Evolutionary conservation across 2,329 filamentous ascomycete species (phyloP), one percentile per base, ranked within the genome.

Genomic region (Sporothrix variecibatus): DNA sequence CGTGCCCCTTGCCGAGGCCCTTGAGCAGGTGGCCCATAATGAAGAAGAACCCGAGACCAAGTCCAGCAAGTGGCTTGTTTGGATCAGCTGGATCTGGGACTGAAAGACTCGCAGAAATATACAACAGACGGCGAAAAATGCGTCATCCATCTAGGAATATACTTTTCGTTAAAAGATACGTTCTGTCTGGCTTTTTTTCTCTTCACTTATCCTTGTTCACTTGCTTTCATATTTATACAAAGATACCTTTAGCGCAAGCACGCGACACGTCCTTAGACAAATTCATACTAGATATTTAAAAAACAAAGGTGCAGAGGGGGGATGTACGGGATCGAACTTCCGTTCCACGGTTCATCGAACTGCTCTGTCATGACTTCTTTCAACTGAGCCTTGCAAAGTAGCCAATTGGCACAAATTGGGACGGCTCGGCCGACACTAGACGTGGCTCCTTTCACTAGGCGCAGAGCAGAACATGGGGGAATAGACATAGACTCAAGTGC

Each of bases 1-100:
- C 46, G 86, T 91, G 51, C 87, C 88, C 0, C 80, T 91, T 0
- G 79, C 81, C 1, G 85, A 86, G 9, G 88, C 88, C 0, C 83
- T 91, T 2, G 82, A 85, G 23, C 86, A 87, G 77, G 82, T 82
- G 12, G 83, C 85, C 12, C 76, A 80, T 26, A 78, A 79, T 6
- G 69, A 72, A 9, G 62, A 72, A 8, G 69, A 62, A 38, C 40
- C 62, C 1, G 73, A 23, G 4, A 23, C 49, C 2, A 74, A 72
- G 51, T 28, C 11, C 51, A 38, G 28, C 28, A 53, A 26, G 31
- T 65, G 69, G 62, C 31, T 72, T 9, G 68, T 60, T 7, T 67
- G 56, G 51, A 53, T 74, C 12, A 68, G 69, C 31, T 74, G 73
- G 73, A 53, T 72, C 12, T 74, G 73, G 73, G 73, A 74, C 17